Evolutionary conservation across 2,329 filamentous ascomycete genomes (phyloP), one percentile per base, ranked within the genome.

Genomic region (Rhinocladiella mackenziei): DNA sequence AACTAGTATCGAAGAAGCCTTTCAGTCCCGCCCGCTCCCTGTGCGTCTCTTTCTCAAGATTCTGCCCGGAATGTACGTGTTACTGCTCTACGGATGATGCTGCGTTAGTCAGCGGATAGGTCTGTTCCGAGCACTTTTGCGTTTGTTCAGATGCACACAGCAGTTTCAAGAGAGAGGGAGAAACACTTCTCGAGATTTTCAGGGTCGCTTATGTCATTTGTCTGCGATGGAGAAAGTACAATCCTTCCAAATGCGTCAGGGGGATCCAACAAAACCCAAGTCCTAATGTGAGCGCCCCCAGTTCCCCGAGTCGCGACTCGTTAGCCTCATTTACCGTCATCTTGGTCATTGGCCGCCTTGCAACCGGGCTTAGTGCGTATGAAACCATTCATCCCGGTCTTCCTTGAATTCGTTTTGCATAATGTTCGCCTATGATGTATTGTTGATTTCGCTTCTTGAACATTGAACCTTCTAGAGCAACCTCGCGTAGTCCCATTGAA

Each of bases 371-470:
- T 45, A 28, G n/a, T 18, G 13, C 46, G 50, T 41, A 45, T 39
- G 42, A 52, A 49, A 33, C 34, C 45, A 31, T 39, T 43, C 30
- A 31, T 45, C 41, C 36, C 45, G 18, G 10, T 35, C 13, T 29
- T 37, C 34, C 29, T 29, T 35, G n/a, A n/a, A n/a, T n/a, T n/a
- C n/a, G n/a, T n/a, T n/a, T n/a, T n/a, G n/a, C n/a, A n/a, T n/a
- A n/a, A n/a, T n/a, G n/a, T n/a, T n/a, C n/a, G 17, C 19, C 19
- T 15, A 9, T 22, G 35, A 18, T 14, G 36, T 29, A 15, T 3
- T 32, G 18, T 36, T 48, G 44, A 51, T 48, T 33, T 51, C 49
- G 49, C 41, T 51, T 51, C 40, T 42, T 6, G 36, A 35, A 39
- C 25, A 23, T n/a, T n/a, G 28, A 45, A n/a, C n/a, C n/a, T 15